A percentile compares a stretch with the other conserved stretches of the same genome.
Evolutionary conservation across 139 green algal species (phyloP).

Genomic region (Chlorella sp.): DNA sequence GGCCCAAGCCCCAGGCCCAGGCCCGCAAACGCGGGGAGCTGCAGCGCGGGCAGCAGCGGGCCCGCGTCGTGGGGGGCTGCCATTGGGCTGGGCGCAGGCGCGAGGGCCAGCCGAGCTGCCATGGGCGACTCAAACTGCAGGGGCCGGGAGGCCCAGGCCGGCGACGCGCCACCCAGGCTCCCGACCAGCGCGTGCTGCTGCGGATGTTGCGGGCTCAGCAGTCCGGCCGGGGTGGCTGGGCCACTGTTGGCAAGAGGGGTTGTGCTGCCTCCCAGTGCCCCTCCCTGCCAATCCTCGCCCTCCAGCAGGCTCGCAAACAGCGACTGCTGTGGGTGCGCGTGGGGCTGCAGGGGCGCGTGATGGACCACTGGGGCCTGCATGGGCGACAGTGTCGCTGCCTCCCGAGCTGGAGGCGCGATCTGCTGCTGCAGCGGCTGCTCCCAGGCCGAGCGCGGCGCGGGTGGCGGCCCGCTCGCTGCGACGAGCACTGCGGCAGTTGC

Average conservation of each 20-base stretch:
- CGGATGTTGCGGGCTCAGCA: slow-evolving; percentile 17
- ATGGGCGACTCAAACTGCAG: neutral
- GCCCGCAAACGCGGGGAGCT: neutral
- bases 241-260: slow-evolving; percentile 1
- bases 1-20: slow-evolving; percentile 1
- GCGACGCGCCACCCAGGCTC: too few relatives aligned
- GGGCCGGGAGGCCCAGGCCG: neutral
- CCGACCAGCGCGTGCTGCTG: neutral
- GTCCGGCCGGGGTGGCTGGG: neutral
- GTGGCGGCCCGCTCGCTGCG: neutral
- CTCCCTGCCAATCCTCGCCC: too few relatives aligned
- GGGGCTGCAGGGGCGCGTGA: neutral
- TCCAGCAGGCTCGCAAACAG: too few relatives aligned
- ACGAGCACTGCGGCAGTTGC: too few relatives aligned
- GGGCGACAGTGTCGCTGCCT: too few relatives aligned
- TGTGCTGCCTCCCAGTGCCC: too few relatives aligned
- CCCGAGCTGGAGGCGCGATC: neutral
- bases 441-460: too few relatives aligned
- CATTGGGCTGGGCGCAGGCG: neutral
- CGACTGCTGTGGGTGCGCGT: neutral
- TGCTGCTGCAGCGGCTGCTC: neutral
- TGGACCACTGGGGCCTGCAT: neutral
- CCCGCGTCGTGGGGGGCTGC: neutral
- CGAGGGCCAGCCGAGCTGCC: neutral
- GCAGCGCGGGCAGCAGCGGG: neutral